Conservation (phyloP, 2,329 filamentous ascomycete species). For the Microascus cirrosus region DNA sequence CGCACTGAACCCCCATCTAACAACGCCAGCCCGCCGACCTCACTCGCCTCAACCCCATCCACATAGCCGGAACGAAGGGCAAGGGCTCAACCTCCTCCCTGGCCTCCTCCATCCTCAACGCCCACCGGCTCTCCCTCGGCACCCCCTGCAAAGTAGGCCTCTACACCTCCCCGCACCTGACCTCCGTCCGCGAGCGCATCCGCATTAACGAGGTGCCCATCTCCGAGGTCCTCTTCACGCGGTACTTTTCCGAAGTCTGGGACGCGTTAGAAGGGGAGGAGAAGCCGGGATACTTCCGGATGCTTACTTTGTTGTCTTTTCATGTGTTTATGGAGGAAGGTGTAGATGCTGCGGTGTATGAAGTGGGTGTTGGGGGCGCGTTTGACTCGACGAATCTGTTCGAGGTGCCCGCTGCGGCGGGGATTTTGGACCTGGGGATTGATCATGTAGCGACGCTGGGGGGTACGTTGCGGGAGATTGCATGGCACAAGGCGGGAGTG, state of each 20-base stretch:
- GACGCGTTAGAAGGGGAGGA: conserved; percentile 34
- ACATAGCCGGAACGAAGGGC: conserved; percentile 67
- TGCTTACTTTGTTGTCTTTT: conserved; percentile 54
- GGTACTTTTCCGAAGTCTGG: conserved; percentile 60
- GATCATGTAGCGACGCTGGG: conserved; percentile 58
- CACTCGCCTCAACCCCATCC: conserved; percentile 52
- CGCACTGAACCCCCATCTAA: conserved; percentile 2
- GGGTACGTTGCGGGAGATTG: conserved; percentile 51
- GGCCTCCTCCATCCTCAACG: conserved; percentile 48
- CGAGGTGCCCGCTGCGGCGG: conserved; percentile 42
- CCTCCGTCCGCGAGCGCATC: conserved; percentile 57
- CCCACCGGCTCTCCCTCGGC: conserved; percentile 25
- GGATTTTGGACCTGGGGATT: conserved; percentile 55
- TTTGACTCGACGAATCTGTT: conserved; percentile 61
- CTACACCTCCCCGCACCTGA: conserved; percentile 59
- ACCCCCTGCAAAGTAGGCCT: conserved; percentile 43
- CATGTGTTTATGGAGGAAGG: conserved; percentile 55
- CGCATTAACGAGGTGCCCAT: conserved; percentile 48
- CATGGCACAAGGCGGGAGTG: conserved; percentile 66
- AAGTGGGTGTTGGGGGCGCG: conserved; percentile 57
- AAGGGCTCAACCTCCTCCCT: conserved; percentile 66
- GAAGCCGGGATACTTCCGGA: conserved; percentile 48
- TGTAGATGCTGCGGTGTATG: conserved; percentile 52
- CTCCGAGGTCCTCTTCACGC: conserved; percentile 45
- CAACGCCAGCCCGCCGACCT: conserved; percentile 31